Conservation (phyloP, 2,329 filamentous ascomycete genomes). For the Alternaria panax region DNA sequence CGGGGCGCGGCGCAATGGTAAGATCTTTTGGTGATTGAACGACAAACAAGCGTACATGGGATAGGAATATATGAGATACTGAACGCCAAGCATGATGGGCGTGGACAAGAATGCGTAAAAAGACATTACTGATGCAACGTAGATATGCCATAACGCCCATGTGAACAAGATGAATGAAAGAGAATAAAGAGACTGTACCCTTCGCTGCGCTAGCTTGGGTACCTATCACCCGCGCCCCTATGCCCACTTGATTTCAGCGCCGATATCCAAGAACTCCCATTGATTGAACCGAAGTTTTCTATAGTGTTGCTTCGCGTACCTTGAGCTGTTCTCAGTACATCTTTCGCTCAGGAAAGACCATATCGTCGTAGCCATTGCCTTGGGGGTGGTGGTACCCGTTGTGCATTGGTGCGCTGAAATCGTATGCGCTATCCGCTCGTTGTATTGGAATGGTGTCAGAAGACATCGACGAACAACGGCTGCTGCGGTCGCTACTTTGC, state of each 20-base stretch:
- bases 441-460: conserved; percentile 36
- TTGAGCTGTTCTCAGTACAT: conserved; percentile 31
- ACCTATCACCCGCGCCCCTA: conserved; percentile 14
- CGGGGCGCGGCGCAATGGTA: not conserved
- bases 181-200: conserved; percentile 16
- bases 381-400: conserved; percentile 34
- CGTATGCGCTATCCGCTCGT: conserved; percentile 36
- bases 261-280: conserved; percentile 10
- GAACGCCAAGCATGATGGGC: not conserved
- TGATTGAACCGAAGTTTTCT: conserved; percentile 2
- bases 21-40: not conserved
- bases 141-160: conserved; percentile 3
- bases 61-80: conserved; percentile 10
- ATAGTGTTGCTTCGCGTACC: not conserved
- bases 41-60: conserved; percentile 7
- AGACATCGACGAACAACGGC: conserved; percentile 44
- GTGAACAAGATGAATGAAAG: not conserved
- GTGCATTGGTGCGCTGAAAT: conserved; percentile 42
- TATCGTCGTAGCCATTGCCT: conserved; percentile 41
- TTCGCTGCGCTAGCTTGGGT: conserved; percentile 34
- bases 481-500: conserved; percentile 44
- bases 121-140: conserved; percentile 10
- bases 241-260: conserved; percentile 8
- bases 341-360: conserved; percentile 48
- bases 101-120: conserved; percentile 9